These are phyloP conservation scores for Rutstroemia sp. DNA, from an alignment of 2,329 filamentous ascomycete species.

Conservation along the genomic window DNA sequence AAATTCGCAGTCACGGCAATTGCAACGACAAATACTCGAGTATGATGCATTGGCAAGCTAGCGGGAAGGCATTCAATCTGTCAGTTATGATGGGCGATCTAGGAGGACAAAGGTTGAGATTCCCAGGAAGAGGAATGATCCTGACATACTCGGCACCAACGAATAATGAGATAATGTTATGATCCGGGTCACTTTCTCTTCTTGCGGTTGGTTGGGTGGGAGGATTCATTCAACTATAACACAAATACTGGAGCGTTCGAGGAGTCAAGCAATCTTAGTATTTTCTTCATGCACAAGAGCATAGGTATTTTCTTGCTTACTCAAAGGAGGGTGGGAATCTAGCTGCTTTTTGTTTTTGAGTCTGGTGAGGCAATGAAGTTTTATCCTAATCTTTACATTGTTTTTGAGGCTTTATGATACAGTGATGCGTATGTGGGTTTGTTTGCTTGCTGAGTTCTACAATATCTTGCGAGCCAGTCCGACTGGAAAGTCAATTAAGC, in stretches of 20 bases:
- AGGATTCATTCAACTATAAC: slow-evolving; percentile 12
- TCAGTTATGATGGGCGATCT: too few species aligned
- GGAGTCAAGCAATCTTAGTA: slow-evolving; percentile 15
- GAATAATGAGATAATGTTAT: slow-evolving; percentile 5
- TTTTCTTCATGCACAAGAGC: slow-evolving; percentile 15
- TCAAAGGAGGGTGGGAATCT: slow-evolving; percentile 8
- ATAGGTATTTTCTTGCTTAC: slow-evolving; percentile 7
- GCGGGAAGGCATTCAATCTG: too few species aligned
- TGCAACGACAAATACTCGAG: too few species aligned
- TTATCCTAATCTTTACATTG: not conserved
- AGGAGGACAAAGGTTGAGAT: not conserved
- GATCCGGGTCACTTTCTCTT: slow-evolving; percentile 11
- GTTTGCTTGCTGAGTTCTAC: too few species aligned
- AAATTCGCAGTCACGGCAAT: too few species aligned
- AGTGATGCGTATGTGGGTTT: too few species aligned
- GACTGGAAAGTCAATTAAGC: too few species aligned
- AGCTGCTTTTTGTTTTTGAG: slow-evolving; percentile 9
- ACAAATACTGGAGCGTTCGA: slow-evolving; percentile 20
- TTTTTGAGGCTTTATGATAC: too few species aligned
- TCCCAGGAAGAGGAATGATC: too few species aligned
- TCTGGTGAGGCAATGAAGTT: not conserved
- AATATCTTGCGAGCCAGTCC: too few species aligned
- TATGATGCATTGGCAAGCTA: too few species aligned
- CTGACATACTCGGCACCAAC: slow-evolving; percentile 1
- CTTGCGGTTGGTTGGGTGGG: slow-evolving; percentile 1